phyloP scores from a whole-genome alignment of 2,329 filamentous ascomycete genomes.

The Colletotrichum aenigma region DNA sequence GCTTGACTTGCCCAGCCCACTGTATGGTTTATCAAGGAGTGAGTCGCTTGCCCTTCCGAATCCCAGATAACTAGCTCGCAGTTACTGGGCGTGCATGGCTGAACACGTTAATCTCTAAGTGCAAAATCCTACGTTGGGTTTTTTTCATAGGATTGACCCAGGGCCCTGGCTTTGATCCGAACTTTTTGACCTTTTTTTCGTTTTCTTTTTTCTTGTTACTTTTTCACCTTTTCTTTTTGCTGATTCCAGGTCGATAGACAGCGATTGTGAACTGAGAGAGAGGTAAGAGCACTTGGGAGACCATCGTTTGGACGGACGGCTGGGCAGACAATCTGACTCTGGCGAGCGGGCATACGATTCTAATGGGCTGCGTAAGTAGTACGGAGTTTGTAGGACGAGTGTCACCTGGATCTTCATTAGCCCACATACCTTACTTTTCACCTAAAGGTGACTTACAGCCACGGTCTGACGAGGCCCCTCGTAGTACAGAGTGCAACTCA shows the following conservation, averaged over 20 bases:
- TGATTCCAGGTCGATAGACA: neutral
- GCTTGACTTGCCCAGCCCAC: neutral
- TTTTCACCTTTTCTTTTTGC: neutral
- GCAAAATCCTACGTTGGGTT: neutral
- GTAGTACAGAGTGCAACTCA: neutral
- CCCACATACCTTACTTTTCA: neutral
- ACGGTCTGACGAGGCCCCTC: neutral
- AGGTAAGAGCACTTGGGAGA: neutral
- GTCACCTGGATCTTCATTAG: neutral
- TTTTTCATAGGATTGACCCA: neutral
- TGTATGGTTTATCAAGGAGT: neutral
- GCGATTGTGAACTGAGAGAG: neutral
- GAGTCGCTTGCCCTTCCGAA: neutral
- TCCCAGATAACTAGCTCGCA: neutral
- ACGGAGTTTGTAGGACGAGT: neutral
- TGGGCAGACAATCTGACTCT: neutral
- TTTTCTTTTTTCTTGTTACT: neutral
- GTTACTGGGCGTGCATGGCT: neutral
- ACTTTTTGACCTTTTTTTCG: neutral
- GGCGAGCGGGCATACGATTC: neutral
- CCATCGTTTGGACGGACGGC: neutral
- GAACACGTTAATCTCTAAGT: neutral
- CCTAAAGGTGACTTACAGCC: neutral
- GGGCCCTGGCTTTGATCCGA: neutral
- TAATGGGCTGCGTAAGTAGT: neutral